phyloP scores from a whole-genome alignment of 768 basidiomycete species.

The Termitomyces sp. region DNA sequence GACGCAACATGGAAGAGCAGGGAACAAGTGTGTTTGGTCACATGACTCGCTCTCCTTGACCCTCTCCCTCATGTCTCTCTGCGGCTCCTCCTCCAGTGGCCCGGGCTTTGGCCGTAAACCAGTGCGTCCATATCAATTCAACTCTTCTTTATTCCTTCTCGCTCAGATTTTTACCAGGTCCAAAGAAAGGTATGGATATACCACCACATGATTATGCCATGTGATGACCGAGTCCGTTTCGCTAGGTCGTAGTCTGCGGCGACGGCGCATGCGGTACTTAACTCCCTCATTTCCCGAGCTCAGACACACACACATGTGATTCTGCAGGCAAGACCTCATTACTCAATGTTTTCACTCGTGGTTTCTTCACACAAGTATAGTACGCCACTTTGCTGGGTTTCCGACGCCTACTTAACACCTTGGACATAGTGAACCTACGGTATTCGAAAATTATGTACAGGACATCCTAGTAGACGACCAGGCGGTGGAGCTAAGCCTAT shows the following conservation, averaged over 20 bases:
- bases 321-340: slow-evolving; percentile 72
- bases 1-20: slow-evolving; percentile 7
- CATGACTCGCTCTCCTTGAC: slow-evolving; percentile 3
- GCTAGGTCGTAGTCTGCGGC: slow-evolving; percentile 80
- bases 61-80: slow-evolving; percentile 40
- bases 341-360: slow-evolving; percentile 83
- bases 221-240: slow-evolving; percentile 6
- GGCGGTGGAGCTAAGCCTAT: slow-evolving; percentile 84
- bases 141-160: not conserved
- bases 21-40: not conserved
- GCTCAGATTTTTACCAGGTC: slow-evolving; percentile 23
- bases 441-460: slow-evolving; percentile 97
- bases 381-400: slow-evolving; percentile 31
- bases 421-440: slow-evolving; percentile 71
- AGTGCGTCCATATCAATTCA: slow-evolving; percentile 25
- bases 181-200: slow-evolving; percentile 36
- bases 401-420: slow-evolving; percentile 2
- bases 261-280: slow-evolving; percentile 89
- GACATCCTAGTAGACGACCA: slow-evolving; percentile 85
- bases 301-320: slow-evolving; percentile 6
- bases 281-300: slow-evolving; percentile 1
- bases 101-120: slow-evolving; percentile 56
- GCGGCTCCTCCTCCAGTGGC: slow-evolving; percentile 46
- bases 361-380: slow-evolving; percentile 95
- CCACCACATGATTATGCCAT: not conserved